phyloP scores from a whole-genome alignment of 768 basidiomycete species.

The Rhizopogon sp. region DNA sequence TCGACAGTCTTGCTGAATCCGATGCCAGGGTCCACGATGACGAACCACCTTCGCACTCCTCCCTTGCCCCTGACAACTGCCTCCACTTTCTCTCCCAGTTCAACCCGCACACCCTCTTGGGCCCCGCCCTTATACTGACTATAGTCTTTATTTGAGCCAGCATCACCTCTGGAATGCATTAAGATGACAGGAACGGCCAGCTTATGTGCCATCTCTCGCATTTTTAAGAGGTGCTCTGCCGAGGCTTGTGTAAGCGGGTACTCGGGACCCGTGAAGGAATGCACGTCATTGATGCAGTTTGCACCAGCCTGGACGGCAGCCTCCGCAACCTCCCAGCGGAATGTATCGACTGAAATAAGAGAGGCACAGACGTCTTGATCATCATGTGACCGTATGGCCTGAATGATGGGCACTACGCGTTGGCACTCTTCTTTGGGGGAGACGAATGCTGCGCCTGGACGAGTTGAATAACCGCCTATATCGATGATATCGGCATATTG shows the following conservation, averaged over 20 bases:
- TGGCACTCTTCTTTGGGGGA: conserved; percentile 61
- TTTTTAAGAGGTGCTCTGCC: conserved; percentile 41
- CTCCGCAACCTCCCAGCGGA: conserved; percentile 75
- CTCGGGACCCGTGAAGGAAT: conserved; percentile 68
- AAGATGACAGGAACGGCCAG: conserved; percentile 76
- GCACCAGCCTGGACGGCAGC: conserved; percentile 78
- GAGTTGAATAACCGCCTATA: conserved; percentile 90
- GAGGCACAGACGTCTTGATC: conserved; percentile 5
- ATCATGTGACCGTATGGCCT: conserved; percentile 42
- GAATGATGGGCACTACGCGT: conserved; percentile 70
- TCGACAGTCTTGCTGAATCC: conserved; percentile 88
- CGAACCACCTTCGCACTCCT: conserved; percentile 81
- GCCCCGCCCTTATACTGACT: conserved; percentile 43
- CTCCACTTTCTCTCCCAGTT: conserved; percentile 68
- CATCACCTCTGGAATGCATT: conserved; percentile 93
- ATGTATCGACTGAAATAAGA: conserved; percentile 24
- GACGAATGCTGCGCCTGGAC: conserved; percentile 72
- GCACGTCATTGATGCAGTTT: conserved; percentile 92
- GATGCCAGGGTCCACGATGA: conserved; percentile 87
- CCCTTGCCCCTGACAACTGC: conserved; percentile 58
- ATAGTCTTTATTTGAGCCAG: conserved; percentile 69
- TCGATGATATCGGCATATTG: conserved; percentile 79
- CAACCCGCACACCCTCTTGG: conserved; percentile 60
- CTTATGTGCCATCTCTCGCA: conserved; percentile 63
- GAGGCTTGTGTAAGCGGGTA: conserved; percentile 31